These are phyloP conservation scores for Nitzschia sp. DNA, from an alignment of 108 stramenopile genomes.

Conservation along the genomic window DNA sequence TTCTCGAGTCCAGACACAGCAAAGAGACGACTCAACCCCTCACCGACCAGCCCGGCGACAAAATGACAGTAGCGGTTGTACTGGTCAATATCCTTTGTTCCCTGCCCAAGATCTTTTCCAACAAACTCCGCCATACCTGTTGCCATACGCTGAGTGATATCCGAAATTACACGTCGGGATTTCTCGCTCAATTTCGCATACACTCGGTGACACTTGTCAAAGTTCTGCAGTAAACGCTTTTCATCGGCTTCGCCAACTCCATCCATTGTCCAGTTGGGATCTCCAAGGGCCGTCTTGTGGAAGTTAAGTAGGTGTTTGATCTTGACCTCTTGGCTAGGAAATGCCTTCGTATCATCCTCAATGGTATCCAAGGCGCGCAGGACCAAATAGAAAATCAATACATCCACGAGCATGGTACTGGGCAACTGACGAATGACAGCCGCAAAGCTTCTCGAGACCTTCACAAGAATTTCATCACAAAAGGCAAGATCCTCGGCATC, in stretches of 20 bases:
- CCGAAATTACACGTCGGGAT: slow-evolving; percentile 83
- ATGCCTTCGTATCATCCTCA: slow-evolving; percentile 98
- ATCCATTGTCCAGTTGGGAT: slow-evolving; percentile 84
- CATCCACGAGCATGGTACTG: slow-evolving; percentile 78
- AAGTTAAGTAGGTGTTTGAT: slow-evolving; percentile 82
- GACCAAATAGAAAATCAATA: slow-evolving; percentile 97
- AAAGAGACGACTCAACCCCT: slow-evolving; percentile 96
- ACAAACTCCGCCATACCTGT: slow-evolving; percentile 98
- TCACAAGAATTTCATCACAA: slow-evolving; percentile 95
- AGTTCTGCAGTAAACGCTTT: slow-evolving; percentile 86
- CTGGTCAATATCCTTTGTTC: slow-evolving; percentile 84
- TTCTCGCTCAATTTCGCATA: slow-evolving; percentile 64
- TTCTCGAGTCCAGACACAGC: slow-evolving; percentile 80
- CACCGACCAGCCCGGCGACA: slow-evolving; percentile 97
- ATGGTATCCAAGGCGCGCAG: slow-evolving; percentile 97
- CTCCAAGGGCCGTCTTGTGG: slow-evolving; percentile 83
- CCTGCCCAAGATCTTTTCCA: slow-evolving; percentile 95
- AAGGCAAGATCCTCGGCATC: slow-evolving; percentile 77
- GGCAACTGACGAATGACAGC: slow-evolving; percentile 97
- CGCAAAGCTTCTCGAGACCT: slow-evolving; percentile 96
- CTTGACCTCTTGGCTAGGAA: slow-evolving; percentile 81
- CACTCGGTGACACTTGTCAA: slow-evolving; percentile 88
- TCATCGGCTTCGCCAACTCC: slow-evolving; percentile 98
- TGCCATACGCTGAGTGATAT: slow-evolving; percentile 98
- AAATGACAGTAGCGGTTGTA: slow-evolving; percentile 99